phyloP scores from a whole-genome alignment of 805 yeast species.

The Ogataea methanolica region DNA sequence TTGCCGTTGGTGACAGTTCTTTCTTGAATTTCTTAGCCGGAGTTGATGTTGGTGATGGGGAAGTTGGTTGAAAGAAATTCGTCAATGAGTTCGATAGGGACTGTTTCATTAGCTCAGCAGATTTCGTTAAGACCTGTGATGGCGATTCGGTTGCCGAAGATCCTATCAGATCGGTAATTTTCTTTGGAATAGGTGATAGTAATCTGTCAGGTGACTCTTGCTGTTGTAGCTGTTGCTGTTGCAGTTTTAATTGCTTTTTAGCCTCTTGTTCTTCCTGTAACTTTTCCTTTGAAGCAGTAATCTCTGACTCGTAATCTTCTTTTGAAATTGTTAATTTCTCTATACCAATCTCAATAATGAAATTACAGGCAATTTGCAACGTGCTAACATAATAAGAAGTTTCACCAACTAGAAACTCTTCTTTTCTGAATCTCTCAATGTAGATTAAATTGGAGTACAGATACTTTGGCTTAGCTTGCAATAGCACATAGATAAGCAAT shows the following conservation, averaged over 20 bases:
- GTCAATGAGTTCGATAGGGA: constrained; percentile 26
- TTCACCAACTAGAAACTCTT: constrained; percentile 77
- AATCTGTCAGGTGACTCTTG: constrained; percentile 7
- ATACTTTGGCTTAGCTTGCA: constrained; percentile 60
- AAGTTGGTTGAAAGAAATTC: constrained; percentile 15
- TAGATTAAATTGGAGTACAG: constrained; percentile 78
- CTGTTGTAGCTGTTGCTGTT: constrained; percentile 4
- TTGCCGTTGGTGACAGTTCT: constrained; percentile 9
- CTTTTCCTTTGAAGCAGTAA: constrained; percentile 38
- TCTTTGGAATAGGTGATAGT: constrained; percentile 23
- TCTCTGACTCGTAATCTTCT: constrained; percentile 53
- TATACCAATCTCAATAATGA: constrained; percentile 56
- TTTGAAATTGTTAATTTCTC: constrained; percentile 57
- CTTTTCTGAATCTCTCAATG: constrained; percentile 78
- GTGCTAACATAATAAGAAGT: constrained; percentile 88
- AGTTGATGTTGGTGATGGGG: constrained; percentile 11
- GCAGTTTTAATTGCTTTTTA: constrained; percentile 8
- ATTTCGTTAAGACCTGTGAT: constrained; percentile 31
- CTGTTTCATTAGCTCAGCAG: constrained; percentile 34
- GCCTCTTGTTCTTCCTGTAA: constrained; percentile 27
- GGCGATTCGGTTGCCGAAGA: constrained; percentile 27
- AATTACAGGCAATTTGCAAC: constrained; percentile 83
- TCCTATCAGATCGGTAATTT: constrained; percentile 20
- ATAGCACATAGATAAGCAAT: constrained; percentile 68
- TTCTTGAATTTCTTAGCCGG: constrained; percentile 8